A percentile compares a stretch with the other conserved stretches of the same genome.
phyloP scores from a whole-genome alignment of 2,329 filamentous ascomycete genomes.

The Fusarium liriodendri region DNA sequence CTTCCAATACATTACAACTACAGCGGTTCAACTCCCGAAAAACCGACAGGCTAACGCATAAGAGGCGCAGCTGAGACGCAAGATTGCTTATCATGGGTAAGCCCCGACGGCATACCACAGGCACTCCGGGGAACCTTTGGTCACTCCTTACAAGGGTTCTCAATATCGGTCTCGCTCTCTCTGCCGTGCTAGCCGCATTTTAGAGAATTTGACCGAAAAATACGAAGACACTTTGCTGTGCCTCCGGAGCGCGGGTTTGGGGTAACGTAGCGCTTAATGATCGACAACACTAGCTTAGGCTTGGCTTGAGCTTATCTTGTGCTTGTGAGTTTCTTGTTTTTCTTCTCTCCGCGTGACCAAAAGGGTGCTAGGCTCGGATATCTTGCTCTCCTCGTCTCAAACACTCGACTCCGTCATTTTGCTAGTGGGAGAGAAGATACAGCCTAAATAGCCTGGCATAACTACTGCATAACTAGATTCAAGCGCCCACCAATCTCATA shows the following conservation, averaged over 20 bases:
- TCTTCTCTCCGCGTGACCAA: not conserved
- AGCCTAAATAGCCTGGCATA: not conserved
- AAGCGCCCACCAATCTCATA: not conserved
- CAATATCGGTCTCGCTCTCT: not conserved
- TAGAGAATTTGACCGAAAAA: not conserved
- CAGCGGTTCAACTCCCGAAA: not conserved
- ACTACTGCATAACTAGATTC: not conserved
- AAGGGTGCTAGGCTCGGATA: not conserved
- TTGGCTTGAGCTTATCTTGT: conserved; percentile 20
- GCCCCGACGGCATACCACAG: not conserved
- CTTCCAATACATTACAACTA: not conserved
- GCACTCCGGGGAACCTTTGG: not conserved
- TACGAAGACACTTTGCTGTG: not conserved
- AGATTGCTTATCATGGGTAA: not conserved
- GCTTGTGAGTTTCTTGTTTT: not conserved
- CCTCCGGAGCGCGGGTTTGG: not conserved
- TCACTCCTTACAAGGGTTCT: not conserved
- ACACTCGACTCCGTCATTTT: not conserved
- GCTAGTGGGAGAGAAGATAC: not conserved
- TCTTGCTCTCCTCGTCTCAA: too few species aligned
- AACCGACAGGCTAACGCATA: not conserved
- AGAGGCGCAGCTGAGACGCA: not conserved
- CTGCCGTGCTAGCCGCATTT: conserved; percentile 32
- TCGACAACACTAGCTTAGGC: conserved; percentile 12
- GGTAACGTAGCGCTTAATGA: not conserved